Base-by-base conservation (phyloP, 345 rosid species). In the Eucalyptus sp. region DNA sequence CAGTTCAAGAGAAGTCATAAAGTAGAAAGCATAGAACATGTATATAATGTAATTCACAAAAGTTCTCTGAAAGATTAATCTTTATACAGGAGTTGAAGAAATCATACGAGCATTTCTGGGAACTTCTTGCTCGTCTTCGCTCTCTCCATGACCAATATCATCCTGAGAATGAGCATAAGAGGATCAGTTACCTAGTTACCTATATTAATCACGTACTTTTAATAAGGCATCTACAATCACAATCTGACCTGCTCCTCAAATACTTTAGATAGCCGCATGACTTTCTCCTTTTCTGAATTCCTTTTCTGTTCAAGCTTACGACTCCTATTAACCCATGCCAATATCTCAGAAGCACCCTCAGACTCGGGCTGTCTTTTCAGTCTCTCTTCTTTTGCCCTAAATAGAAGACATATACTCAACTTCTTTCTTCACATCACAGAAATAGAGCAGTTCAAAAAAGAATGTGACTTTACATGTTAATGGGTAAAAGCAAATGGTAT, bases 201-300 rank as follows among this genome's bases (percentile, higher is more conserved):
- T 41, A 37, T 41, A 76, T 37, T 10, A 50, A 44, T 27, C n/a
- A 37, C 9, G 24, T 25, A 79, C 46, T 41, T 80, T 68, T 56
- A 88, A 88, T n/a, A 25, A 50, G 44, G 46, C 27, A 51, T 13
- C n/a, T 10, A 80, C 24, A 58, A 89, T 86, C 76, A 88, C 62
- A 71, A 44, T 89, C 83, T 52, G 86, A 98, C 99, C 95, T 95
- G 98, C 94, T 98, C 99, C 93, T 98, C 99, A 92, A 98, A 96
- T 90, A 92, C 83, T 92, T 92, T 96, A 12, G 98, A 96, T 66
- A 94, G 96, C 91, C 95, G 97, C 90, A 92, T 91, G 62, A 97
- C 98, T 90, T 95, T 97, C 93, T 95, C 94, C 92, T 94, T 98
- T 88, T 94, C 97, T 89, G 93, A 93, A 91, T 92, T 95, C 92